Evolutionary conservation across 768 basidiomycete species (phyloP), one percentile per base, ranked within the genome.

Genomic region (Daedaleopsis nitida): DNA sequence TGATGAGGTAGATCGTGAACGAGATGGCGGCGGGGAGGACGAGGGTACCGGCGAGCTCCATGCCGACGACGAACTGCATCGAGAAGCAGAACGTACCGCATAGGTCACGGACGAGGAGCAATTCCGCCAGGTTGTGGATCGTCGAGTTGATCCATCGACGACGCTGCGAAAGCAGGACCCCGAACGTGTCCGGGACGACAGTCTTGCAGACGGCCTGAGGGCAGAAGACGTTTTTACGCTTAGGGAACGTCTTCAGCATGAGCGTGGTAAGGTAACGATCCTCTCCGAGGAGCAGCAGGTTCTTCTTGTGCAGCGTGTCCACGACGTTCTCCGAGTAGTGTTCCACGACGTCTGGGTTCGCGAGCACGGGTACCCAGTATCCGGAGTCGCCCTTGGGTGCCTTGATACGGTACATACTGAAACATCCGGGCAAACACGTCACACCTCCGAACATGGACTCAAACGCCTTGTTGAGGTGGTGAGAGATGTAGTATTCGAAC

Each of bases 41-140:
- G 64, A 99, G 83, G 3, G 97, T 98, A 72, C 96, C 96, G 62
- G 92, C 87, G 64, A 99, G 81, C 73, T 99, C 97, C 96, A 99
- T 99, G 73, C 91, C 95, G 38, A 96, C 94, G 66, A 98, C 94
- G 71, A 98, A 98, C 80, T 97, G 96, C 96, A 98, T 98, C 12
- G 94, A 96, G 85, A 99, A 98, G 80, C 97, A 99, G 88, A 98
- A 99, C 3, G 96, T 98, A 50, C 97, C 97, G 67, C 96, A 99
- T n/a, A 98, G 86, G 74, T 99, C 97, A 23, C 96, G 87, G 24
- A 99, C 96, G 52, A 98, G 83, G 35, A 98, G 76, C 59, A 99
- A 81, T 72, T 98, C 96, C n/a, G 91, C 89, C 45, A 98, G 80
- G 70, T 99, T 99, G 79, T 99, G 97, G 42, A 98, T 88, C 0